Evolutionary conservation across 2,329 filamentous ascomycete genomes (phyloP).

Genomic region (Penicillium sp.): DNA sequence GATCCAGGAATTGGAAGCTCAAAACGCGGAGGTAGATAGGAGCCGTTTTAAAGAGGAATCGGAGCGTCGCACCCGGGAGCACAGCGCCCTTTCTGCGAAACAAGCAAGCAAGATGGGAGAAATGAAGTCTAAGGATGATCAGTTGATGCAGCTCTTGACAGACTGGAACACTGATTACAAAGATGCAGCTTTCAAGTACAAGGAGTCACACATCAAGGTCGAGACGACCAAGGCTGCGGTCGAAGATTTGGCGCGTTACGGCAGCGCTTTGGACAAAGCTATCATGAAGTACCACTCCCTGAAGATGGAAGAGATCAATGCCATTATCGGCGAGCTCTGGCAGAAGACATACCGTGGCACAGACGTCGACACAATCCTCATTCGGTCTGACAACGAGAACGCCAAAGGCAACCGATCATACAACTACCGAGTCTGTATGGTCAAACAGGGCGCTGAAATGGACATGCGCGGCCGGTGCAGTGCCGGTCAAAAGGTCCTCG

Average conservation of each 20-base stretch:
- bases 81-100: slow-evolving; percentile 73
- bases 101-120: slow-evolving; percentile 75
- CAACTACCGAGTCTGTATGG: slow-evolving; percentile 98
- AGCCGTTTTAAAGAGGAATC: slow-evolving; percentile 74
- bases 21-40: slow-evolving; percentile 83
- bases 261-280: slow-evolving; percentile 84
- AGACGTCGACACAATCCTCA: slow-evolving; percentile 95
- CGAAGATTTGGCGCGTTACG: slow-evolving; percentile 84
- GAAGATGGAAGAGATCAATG: slow-evolving; percentile 99
- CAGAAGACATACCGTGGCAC: slow-evolving; percentile 95
- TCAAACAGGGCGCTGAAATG: slow-evolving; percentile 97
- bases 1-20: slow-evolving; percentile 74
- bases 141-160: slow-evolving; percentile 71
- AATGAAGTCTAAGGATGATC: slow-evolving; percentile 83
- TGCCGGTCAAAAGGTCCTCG: slow-evolving; percentile 94
- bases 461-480: slow-evolving; percentile 98
- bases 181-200: slow-evolving; percentile 78
- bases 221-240: slow-evolving; percentile 92
- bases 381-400: slow-evolving; percentile 86
- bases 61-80: slow-evolving; percentile 66
- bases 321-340: slow-evolving; percentile 95
- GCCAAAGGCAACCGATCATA: slow-evolving; percentile 78
- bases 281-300: slow-evolving; percentile 96
- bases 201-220: slow-evolving; percentile 85
- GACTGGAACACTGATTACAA: slow-evolving; percentile 90